Percentiles rank a stretch among this genome's conserved stretches.
These are phyloP conservation scores for Crithidia mellificae DNA, from an alignment of 208 protist genomes.

Conservation along the genomic window DNA sequence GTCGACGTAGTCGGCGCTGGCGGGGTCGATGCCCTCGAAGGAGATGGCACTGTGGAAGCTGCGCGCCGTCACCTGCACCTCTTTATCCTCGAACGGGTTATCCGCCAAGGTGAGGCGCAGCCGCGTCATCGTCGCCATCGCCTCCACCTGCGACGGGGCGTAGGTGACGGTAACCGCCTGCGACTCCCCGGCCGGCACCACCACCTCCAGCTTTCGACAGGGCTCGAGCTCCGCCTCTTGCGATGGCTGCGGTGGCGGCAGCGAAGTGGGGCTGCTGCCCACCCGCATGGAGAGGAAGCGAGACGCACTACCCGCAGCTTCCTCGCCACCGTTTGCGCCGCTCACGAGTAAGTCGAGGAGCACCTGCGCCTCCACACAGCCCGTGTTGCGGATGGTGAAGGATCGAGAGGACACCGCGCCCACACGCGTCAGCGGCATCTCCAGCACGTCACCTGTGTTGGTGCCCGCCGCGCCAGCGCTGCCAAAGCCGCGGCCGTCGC, in stretches of 20 bases:
- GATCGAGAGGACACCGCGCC: constrained; percentile 44
- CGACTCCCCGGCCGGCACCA: constrained; percentile 49
- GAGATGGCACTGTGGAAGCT: constrained; percentile 86
- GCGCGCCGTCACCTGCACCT: constrained; percentile 77
- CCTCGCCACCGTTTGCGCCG: not conserved
- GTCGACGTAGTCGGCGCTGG: constrained; percentile 68
- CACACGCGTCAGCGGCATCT: constrained; percentile 82
- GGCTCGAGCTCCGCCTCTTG: constrained; percentile 20
- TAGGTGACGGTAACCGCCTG: constrained; percentile 69
- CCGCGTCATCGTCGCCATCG: constrained; percentile 41
- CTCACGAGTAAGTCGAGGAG: constrained; percentile 46
- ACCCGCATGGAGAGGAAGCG: constrained; percentile 43
- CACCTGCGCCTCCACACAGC: constrained; percentile 82
- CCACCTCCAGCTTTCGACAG: constrained; percentile 39
- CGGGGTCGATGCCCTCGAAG: constrained; percentile 90
- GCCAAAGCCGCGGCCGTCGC: constrained; percentile 1
- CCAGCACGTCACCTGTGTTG: constrained; percentile 74
- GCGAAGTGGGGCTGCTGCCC: constrained; percentile 15
- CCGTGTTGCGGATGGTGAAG: constrained; percentile 88
- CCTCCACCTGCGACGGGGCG: constrained; percentile 55
- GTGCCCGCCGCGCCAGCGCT: too few relatives aligned
- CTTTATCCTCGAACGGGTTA: constrained; percentile 95
- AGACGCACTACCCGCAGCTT: not conserved
- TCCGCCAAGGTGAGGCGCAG: constrained; percentile 81
- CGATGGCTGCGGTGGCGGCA: constrained; percentile 27